These are phyloP conservation scores for Aspergillus hiratsukae DNA, from an alignment of 2,329 filamentous ascomycete genomes.

Conservation along the genomic window DNA sequence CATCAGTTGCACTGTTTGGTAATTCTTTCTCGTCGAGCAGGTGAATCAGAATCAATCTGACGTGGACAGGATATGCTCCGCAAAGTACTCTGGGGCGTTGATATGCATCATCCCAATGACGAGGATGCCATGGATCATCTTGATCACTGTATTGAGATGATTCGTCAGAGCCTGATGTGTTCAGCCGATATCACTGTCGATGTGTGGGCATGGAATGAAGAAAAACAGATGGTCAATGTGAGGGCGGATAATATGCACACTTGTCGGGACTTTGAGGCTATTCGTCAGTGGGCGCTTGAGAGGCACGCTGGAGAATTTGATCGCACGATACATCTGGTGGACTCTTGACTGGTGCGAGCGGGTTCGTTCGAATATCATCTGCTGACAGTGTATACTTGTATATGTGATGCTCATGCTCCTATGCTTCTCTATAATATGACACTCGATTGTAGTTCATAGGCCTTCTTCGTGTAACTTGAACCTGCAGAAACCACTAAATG, in stretches of 20 bases:
- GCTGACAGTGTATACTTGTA: no score
- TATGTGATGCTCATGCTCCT: no score
- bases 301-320: not conserved
- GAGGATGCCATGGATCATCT: constrained; percentile 7
- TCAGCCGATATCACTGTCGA: constrained; percentile 8
- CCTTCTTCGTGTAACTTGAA: no score
- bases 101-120: not conserved
- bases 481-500: no score
- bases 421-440: no score
- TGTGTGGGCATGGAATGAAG: constrained; percentile 7
- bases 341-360: not conserved
- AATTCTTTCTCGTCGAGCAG: not conserved
- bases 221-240: not conserved
- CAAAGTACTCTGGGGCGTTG: not conserved
- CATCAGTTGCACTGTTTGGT: constrained; percentile 24
- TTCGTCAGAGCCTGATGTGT: constrained; percentile 17
- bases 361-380: not conserved
- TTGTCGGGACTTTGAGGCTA: constrained; percentile 14
- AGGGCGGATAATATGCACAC: constrained; percentile 6
- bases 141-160: constrained; percentile 13
- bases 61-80: not conserved
- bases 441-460: no score
- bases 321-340: not conserved
- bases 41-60: not conserved
- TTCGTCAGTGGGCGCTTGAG: constrained; percentile 8